phyloP scores from a whole-genome alignment of 1,284 basidiomycete genomes.

The Mycena citricolor region DNA sequence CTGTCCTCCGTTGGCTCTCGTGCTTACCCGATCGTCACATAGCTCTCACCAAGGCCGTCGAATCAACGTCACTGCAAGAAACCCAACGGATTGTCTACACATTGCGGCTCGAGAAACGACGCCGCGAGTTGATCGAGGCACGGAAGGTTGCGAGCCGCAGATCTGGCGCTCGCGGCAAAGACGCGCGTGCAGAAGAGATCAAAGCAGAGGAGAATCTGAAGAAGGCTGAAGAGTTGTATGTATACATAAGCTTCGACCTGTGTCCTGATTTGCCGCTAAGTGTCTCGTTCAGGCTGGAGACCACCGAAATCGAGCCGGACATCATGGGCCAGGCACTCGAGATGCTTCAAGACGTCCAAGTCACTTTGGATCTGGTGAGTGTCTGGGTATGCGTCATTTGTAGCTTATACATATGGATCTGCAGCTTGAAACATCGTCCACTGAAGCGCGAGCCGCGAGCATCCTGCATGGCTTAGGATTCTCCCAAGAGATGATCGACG shows the following conservation, averaged over 20 bases:
- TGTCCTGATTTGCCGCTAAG: too few relatives aligned
- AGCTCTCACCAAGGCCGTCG: slow-evolving; percentile 31
- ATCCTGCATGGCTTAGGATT: slow-evolving; percentile 72
- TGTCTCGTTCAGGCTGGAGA: too few relatives aligned
- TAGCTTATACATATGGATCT: neutral
- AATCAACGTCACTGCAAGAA: slow-evolving; percentile 28
- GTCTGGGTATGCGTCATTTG: neutral
- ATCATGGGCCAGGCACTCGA: slow-evolving; percentile 21
- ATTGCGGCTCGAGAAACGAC: slow-evolving; percentile 30
- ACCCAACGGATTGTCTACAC: slow-evolving; percentile 30
- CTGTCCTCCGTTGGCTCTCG: neutral
- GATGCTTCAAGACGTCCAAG: slow-evolving; percentile 22
- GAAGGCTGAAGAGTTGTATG: slow-evolving; percentile 25
- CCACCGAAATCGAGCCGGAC: slow-evolving; percentile 16
- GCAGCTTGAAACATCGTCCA: slow-evolving; percentile 39
- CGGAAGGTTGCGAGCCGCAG: slow-evolving; percentile 55
- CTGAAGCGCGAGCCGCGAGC: slow-evolving; percentile 54
- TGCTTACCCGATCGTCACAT: neutral
- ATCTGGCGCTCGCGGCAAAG: slow-evolving; percentile 59
- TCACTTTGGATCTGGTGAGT: slow-evolving; percentile 14
- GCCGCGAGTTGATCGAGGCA: slow-evolving; percentile 42
- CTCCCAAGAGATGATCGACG: slow-evolving; percentile 46
- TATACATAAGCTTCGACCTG: slow-evolving; percentile 10
- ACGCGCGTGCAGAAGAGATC: slow-evolving; percentile 57
- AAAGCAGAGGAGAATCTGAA: slow-evolving; percentile 47